A percentile compares a stretch with the other conserved stretches of the same genome.
These are phyloP conservation scores for Miamiensis avidus DNA, from an alignment of 169 alveolate genomes.

Conservation along the genomic window DNA sequence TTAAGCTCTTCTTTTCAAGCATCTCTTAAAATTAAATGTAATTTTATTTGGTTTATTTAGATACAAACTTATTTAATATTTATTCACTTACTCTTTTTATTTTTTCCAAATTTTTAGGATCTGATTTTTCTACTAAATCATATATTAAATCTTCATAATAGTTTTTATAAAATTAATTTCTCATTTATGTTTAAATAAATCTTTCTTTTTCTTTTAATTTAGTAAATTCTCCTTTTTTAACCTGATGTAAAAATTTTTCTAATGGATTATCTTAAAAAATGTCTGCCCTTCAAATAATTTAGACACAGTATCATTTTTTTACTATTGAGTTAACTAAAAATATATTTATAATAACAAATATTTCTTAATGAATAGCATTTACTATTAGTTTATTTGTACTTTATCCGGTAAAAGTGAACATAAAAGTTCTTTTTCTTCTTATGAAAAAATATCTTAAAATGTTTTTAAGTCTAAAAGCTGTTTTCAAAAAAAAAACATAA, in stretches of 20 bases:
- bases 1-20: conserved; percentile 9
- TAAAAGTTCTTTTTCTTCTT: conserved; percentile 22
- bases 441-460: background rate
- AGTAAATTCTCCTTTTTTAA: conserved; percentile 37
- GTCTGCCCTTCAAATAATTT: conserved; percentile 23
- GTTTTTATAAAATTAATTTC: background rate
- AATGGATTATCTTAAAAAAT: conserved; percentile 37
- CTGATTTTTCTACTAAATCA: background rate
- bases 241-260: conserved; percentile 10
- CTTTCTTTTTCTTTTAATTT: conserved; percentile 32
- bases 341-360: background rate
- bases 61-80: background rate
- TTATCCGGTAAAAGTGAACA: conserved; percentile 33
- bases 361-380: background rate
- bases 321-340: background rate
- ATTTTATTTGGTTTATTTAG: conserved; percentile 2
- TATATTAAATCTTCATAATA: conserved; percentile 22
- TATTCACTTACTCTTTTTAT: conserved; percentile 6
- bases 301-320: conserved; percentile 13
- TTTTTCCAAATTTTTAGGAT: conserved; percentile 9
- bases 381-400: background rate
- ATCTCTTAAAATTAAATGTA: background rate
- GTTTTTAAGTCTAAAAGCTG: conserved; percentile 16
- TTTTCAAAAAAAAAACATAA: too few species aligned
- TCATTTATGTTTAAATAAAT: conserved; percentile 6